phyloP scores from a whole-genome alignment of 805 yeast genomes.

The Lipomyces kockii region DNA sequence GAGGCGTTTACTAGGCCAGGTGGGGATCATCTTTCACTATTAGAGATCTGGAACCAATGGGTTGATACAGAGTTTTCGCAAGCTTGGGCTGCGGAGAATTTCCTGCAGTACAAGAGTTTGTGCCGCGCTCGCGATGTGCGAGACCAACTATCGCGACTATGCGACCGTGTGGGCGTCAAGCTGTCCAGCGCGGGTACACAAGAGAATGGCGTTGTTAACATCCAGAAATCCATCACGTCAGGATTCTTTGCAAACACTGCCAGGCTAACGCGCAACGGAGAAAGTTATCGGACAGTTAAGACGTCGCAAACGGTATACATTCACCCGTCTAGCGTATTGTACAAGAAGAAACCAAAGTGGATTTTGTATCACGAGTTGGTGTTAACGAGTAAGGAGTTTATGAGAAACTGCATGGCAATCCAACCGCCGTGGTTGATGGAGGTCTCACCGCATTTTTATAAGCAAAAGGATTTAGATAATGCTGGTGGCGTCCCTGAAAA shows the following conservation, averaged over 20 bases:
- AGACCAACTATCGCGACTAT: slow-evolving; percentile 65
- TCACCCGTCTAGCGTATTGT: slow-evolving; percentile 85
- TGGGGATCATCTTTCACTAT: slow-evolving; percentile 79
- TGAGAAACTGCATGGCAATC: slow-evolving; percentile 85
- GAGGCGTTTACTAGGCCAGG: slow-evolving; percentile 78
- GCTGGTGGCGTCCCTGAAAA: slow-evolving; percentile 6
- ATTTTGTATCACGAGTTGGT: slow-evolving; percentile 81
- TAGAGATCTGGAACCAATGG: slow-evolving; percentile 85
- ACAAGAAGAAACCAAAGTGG: slow-evolving; percentile 68
- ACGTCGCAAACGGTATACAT: slow-evolving; percentile 70
- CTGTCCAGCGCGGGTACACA: slow-evolving; percentile 57
- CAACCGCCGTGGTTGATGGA: slow-evolving; percentile 81
- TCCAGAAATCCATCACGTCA: slow-evolving; percentile 58
- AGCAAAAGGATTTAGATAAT: slow-evolving; percentile 42
- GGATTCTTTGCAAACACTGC: slow-evolving; percentile 55
- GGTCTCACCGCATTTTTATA: slow-evolving; percentile 50
- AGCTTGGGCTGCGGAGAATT: slow-evolving; percentile 81
- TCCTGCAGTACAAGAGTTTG: slow-evolving; percentile 77
- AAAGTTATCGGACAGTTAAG: slow-evolving; percentile 69
- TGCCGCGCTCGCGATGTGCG: slow-evolving; percentile 79
- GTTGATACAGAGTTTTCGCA: slow-evolving; percentile 58
- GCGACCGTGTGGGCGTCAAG: slow-evolving; percentile 53
- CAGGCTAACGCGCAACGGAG: slow-evolving; percentile 63
- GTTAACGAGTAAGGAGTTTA: slow-evolving; percentile 84
- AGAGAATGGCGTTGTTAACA: slow-evolving; percentile 59